Conservation (phyloP, 805 yeast genomes). For the Cyberlindnera xylosilytica region DNA sequence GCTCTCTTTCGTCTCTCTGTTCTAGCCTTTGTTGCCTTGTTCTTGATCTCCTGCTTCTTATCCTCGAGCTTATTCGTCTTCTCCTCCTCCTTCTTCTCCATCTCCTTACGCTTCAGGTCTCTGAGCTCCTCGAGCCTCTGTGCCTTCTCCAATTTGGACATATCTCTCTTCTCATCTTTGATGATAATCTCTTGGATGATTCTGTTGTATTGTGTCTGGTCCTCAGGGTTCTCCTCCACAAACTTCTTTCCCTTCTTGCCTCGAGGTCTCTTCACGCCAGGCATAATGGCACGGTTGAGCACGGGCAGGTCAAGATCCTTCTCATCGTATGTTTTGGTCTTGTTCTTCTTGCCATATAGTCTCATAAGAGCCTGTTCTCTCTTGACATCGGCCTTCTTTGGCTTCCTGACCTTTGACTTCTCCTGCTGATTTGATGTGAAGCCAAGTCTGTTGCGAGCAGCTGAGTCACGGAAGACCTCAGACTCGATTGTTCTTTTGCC, state of each 20-base stretch:
- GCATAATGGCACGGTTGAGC: conserved; percentile 77
- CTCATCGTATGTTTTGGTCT: conserved; percentile 55
- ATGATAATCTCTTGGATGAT: conserved; percentile 81
- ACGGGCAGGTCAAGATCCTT: conserved; percentile 77
- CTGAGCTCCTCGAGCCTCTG: conserved; percentile 87
- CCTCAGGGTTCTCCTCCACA: conserved; percentile 56
- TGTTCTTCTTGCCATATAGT: conserved; percentile 59
- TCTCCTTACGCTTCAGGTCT: conserved; percentile 80
- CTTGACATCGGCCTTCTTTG: conserved; percentile 51
- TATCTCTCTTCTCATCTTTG: conserved; percentile 70
- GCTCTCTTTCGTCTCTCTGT: conserved; percentile 59
- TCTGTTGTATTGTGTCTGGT: conserved; percentile 58
- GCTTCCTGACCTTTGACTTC: conserved; percentile 49
- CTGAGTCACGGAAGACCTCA: conserved; percentile 62
- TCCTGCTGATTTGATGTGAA: conserved; percentile 40
- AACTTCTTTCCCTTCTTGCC: conserved; percentile 90
- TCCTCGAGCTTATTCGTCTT: conserved; percentile 68
- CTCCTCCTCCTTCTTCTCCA: conserved; percentile 75
- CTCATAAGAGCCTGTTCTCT: conserved; percentile 63
- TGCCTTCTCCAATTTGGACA: conserved; percentile 87
- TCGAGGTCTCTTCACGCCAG: conserved; percentile 71
- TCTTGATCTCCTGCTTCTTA: conserved; percentile 74
- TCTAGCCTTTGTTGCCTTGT: conserved; percentile 70
- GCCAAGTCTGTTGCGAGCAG: conserved; percentile 66
- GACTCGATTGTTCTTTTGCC: conserved; percentile 55